phyloP scores from a whole-genome alignment of 2,329 filamentous ascomycete genomes.

The Penicillium thymicola region DNA sequence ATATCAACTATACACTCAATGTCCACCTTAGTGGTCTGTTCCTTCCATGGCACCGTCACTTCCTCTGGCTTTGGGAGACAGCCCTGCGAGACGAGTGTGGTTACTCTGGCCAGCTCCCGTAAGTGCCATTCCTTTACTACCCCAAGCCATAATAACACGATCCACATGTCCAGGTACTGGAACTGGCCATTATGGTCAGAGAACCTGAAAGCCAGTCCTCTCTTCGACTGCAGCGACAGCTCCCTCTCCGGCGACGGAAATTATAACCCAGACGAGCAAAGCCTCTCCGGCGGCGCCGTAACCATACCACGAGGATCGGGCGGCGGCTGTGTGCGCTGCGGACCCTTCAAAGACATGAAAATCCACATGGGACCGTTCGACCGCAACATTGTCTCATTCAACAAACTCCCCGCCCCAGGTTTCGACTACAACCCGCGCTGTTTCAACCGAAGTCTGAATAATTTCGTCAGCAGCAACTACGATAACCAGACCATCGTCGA shows the following conservation, averaged over 20 bases:
- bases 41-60: slow-evolving; percentile 34
- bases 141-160: not conserved
- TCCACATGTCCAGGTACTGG: slow-evolving; percentile 37
- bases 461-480: slow-evolving; percentile 27
- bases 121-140: not conserved
- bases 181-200: slow-evolving; percentile 44
- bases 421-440: slow-evolving; percentile 32
- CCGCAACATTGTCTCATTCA: slow-evolving; percentile 8
- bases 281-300: slow-evolving; percentile 30
- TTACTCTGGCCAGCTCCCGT: slow-evolving; percentile 32
- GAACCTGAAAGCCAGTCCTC: slow-evolving; percentile 39
- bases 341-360: slow-evolving; percentile 38
- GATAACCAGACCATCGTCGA: slow-evolving; percentile 19
- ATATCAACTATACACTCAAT: slow-evolving; percentile 28
- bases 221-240: slow-evolving; percentile 48
- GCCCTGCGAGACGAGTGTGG: slow-evolving; percentile 33
- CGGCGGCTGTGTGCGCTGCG: slow-evolving; percentile 35
- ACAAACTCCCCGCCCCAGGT: slow-evolving; percentile 14
- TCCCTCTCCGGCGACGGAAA: slow-evolving; percentile 48
- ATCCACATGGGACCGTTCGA: slow-evolving; percentile 30
- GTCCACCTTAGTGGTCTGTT: slow-evolving; percentile 26
- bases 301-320: slow-evolving; percentile 40
- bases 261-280: slow-evolving; percentile 27
- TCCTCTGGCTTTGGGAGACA: slow-evolving; percentile 29
- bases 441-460: slow-evolving; percentile 26